A percentile compares a stretch with the other conserved stretches of the same genome.
Conservation (phyloP, 345 rosid species). For the Psidium friedrichsthalianum region DNA sequence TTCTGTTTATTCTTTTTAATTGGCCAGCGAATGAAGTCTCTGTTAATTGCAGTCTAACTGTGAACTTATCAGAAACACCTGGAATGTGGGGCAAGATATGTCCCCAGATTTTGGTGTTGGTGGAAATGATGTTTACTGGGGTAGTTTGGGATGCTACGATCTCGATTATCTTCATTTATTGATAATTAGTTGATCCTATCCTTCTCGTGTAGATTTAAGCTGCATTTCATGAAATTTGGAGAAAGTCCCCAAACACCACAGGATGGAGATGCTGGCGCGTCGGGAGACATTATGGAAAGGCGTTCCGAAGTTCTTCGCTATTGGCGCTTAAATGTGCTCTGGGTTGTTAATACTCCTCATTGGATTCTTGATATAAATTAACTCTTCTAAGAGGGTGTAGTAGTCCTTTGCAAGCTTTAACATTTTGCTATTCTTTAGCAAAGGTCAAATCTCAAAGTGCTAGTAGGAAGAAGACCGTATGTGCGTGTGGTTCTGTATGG, state of each 20-base stretch:
- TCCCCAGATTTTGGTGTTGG: neutral
- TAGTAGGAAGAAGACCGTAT: neutral
- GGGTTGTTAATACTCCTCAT: no score
- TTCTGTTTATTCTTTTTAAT: neutral
- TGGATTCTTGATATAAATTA: no score
- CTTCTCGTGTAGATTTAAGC: neutral
- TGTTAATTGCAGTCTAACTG: neutral
- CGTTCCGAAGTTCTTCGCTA: no score
- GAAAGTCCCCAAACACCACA: no score
- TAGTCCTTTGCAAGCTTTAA: constrained; percentile 6
- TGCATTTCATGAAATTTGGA: neutral
- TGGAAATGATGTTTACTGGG: neutral
- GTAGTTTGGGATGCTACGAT: no score
- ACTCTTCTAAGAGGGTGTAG: no score
- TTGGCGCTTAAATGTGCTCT: no score
- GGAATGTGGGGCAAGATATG: no score
- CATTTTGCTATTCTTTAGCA: neutral
- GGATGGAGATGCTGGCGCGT: no score
- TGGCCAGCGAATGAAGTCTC: neutral
- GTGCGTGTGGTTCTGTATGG: neutral
- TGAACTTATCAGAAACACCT: no score
- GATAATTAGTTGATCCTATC: neutral
- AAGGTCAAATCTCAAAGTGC: neutral
- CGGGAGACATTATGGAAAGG: no score
- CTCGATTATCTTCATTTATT: no score